These are phyloP conservation scores for Metrosideros polymorpha DNA, from an alignment of 441 rosid species.

Conservation along the genomic window DNA sequence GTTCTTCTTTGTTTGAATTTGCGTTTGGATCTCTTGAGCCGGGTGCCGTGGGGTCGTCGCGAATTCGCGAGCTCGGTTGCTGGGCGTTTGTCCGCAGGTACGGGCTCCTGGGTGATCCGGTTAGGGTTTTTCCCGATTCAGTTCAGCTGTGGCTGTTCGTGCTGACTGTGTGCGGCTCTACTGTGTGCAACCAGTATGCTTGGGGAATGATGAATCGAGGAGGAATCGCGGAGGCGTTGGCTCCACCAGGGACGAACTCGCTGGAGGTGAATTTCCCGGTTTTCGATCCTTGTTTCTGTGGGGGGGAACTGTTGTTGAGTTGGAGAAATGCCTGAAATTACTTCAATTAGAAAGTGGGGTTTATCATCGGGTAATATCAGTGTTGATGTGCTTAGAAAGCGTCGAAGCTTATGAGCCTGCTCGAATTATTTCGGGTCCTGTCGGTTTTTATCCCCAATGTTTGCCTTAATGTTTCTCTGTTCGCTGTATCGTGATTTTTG, in stretches of 20 bases:
- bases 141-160: conserved; percentile 10
- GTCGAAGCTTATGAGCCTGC: not conserved
- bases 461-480: not conserved
- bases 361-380: not conserved
- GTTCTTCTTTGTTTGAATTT: not conserved
- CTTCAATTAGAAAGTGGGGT: not conserved
- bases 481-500: not conserved
- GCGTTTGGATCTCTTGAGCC: not conserved
- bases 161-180: not conserved
- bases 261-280: conserved; percentile 52
- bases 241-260: conserved; percentile 54
- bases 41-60: not conserved
- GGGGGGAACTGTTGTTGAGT: not conserved
- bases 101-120: not conserved
- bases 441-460: not conserved
- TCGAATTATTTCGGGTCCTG: not conserved
- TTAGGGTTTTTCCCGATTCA: not conserved
- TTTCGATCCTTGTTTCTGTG: not conserved
- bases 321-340: not conserved
- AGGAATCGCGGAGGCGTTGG: conserved; percentile 45
- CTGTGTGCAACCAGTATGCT: not conserved
- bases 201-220: conserved; percentile 71
- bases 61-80: not conserved
- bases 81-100: not conserved
- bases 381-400: not conserved